Evolutionary conservation across 441 rosid species (phyloP), one percentile per base, ranked within the genome.

Genomic region (Dalechampia spathulata): DNA sequence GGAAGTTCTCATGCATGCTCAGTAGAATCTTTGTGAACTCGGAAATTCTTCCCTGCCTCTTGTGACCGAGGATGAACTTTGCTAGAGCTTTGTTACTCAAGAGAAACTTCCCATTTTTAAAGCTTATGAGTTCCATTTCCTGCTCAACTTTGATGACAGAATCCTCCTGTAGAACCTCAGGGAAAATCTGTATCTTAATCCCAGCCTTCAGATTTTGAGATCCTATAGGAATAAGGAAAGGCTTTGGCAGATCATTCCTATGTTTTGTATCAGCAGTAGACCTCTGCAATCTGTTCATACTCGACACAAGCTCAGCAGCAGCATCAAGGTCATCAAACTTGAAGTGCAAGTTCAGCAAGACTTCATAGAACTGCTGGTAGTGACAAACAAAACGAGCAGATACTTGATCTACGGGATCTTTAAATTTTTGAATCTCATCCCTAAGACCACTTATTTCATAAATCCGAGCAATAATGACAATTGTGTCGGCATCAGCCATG

Each of bases 401-500:
- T 16, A 76, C 66, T 28, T 23, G 59, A 70, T 75, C 80, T 26
- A 87, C 64, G 53, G 69, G 63, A 65, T 67, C 77, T 73, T 81
- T 83, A 15, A 81, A 72, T 71, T 80, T 88, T 68, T 65, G 84
- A 61, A 91, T 54, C 78, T 88, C 98, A 68, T 81, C 84, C 46
- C 89, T 69, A 61, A 71, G 85, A 28, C 77, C 87, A 72, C 82
- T 86, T 79, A 78, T 81, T 64, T 82, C 91, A 60, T 82, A 78
- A 55, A 91, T 45, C 59, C 47, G 73, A 7, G 85, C 79, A 70
- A 84, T 72, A 20, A 76, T 61, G 65, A 72, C 66, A 60, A 88
- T 70, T n/a, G 95, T 72, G 51, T 74, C 71, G 21, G 81, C 93
- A 79, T 91, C 93, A 19, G 93, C 95, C 60, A 77, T 28, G n/a